Base-by-base conservation (phyloP, 75 land plant genomes). In the Chamaecyparis obtusa region DNA sequence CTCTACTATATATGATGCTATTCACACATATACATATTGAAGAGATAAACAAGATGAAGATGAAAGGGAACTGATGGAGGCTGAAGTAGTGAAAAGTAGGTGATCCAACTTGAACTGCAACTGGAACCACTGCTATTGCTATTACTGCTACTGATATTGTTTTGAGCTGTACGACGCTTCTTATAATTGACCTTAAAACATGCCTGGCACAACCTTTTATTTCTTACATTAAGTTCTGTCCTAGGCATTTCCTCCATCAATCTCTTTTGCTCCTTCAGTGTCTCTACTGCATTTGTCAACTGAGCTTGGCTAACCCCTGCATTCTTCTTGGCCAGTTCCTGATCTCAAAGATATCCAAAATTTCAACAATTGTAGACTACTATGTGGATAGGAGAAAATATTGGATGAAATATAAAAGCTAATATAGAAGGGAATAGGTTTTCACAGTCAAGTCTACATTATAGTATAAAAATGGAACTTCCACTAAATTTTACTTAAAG, bases 181-280 rank as follows among this genome's bases (percentile, higher is more conserved):
- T 90, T 92, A 87, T 86, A 92, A 77, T 88, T 90, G 35, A 92
- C 93, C 87, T 92, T 92, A 82, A 90, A 7, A 74, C 87, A 90
- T 77, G 93, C 90, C 49, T 92, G 92, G 69, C 92, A 54, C 19
- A 92, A 86, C 64, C 83, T 88, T 86, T 90, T 90, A n/a, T 90
- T 92, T 35, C 90, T 87, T n/a, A 89, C 90, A 9, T 86, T 86
- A 2, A 92, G 87, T 79, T 90, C 67, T 27, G 86, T 80, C 27
- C 89, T 87, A 0, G 93, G 93, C 37, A 51, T 89, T 19, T 89
- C 81, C 85, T 92, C 93, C 93, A 90, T 89, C 36, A 88, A 17
- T 43, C 30, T 88, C 88, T 87, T 90, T 46, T 92, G 87, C 86
- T 90, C 87, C 44, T 90, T 83, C 5, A 92, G 86, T 57, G 35